These are phyloP conservation scores for Coemansia sp. DNA, from an alignment of 192 early-diverging fungal species.

Conservation along the genomic window DNA sequence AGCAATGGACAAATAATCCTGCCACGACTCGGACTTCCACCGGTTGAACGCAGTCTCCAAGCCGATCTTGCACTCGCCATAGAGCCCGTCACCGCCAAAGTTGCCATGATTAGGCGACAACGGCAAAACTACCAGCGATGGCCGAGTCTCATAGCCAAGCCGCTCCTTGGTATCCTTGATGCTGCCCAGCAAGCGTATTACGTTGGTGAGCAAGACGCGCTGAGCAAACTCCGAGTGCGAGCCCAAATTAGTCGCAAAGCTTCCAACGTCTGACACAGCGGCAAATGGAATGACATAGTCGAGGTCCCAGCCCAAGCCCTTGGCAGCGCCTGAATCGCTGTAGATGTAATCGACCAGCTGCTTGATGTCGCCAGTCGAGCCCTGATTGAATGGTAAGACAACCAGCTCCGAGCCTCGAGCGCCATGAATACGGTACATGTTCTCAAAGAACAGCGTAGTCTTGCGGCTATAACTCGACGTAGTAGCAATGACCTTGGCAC, in stretches of 20 bases:
- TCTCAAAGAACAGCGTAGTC: constrained; percentile 83
- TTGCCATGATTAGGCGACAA: constrained; percentile 97
- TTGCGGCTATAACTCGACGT: constrained; percentile 83
- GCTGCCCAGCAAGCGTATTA: constrained; percentile 83
- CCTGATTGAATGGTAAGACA: constrained; percentile 95
- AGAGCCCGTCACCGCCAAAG: constrained; percentile 92
- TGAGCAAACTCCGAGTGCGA: constrained; percentile 90
- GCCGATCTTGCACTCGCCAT: constrained; percentile 92
- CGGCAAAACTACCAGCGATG: constrained; percentile 86
- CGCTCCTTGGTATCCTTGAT: constrained; percentile 83
- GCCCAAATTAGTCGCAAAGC: constrained; percentile 84
- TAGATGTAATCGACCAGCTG: constrained; percentile 89
- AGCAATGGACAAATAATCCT: constrained; percentile 81
- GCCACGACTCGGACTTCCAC: constrained; percentile 91
- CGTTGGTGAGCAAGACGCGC: constrained; percentile 93
- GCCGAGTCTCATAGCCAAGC: constrained; percentile 79
- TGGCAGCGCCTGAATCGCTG: constrained; percentile 50
- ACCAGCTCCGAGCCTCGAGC: constrained; percentile 82
- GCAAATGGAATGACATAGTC: constrained; percentile 96
- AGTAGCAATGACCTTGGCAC: constrained; percentile 87
- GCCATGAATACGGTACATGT: constrained; percentile 88
- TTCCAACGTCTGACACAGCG: constrained; percentile 87
- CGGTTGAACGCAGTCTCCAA: constrained; percentile 92
- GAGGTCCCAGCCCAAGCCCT: constrained; percentile 89
- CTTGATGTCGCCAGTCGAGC: constrained; percentile 78